phyloP scores from a whole-genome alignment of 2,329 filamentous ascomycete species.

The Lachnellula cervina region DNA sequence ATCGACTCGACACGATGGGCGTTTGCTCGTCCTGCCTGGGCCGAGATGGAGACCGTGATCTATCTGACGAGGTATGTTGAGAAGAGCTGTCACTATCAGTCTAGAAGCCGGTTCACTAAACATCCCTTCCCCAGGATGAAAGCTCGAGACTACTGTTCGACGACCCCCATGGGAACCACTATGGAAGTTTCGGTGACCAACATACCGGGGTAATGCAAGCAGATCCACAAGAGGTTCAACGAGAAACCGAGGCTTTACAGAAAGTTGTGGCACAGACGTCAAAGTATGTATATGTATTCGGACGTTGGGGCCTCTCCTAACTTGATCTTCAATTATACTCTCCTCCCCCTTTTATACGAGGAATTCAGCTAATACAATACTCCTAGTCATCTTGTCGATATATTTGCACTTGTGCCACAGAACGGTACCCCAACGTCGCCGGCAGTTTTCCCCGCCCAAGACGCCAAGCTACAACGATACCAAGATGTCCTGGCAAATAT shows the following conservation, averaged over 20 bases:
- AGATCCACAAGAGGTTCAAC: conserved; percentile 57
- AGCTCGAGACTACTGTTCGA: conserved; percentile 53
- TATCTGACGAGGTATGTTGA: conserved; percentile 49
- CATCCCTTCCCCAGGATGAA: conserved; percentile 26
- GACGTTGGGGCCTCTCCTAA: conserved; percentile 3
- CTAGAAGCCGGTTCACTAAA: neutral
- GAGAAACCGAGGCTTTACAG: conserved; percentile 60
- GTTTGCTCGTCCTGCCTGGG: conserved; percentile 58
- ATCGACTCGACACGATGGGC: conserved; percentile 42
- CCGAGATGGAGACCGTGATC: conserved; percentile 41
- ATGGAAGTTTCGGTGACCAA: conserved; percentile 58
- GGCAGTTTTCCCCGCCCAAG: conserved; percentile 46
- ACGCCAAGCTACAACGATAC: conserved; percentile 52
- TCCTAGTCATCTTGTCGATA: conserved; percentile 60
- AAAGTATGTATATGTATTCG: conserved; percentile 41
- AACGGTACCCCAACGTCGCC: conserved; percentile 36
- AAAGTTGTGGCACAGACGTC: conserved; percentile 60
- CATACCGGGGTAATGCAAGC: conserved; percentile 46
- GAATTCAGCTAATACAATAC: conserved; percentile 14
- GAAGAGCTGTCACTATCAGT: neutral
- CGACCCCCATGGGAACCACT: conserved; percentile 53
- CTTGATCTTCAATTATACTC: conserved; percentile 7
- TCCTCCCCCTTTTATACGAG: conserved; percentile 4
- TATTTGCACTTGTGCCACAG: conserved; percentile 59
- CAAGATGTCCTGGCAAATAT: conserved; percentile 59